Evolutionary conservation across 257 asterid genomes (phyloP), one percentile per base, ranked within the genome.

Genomic region (Petunia secreta): DNA sequence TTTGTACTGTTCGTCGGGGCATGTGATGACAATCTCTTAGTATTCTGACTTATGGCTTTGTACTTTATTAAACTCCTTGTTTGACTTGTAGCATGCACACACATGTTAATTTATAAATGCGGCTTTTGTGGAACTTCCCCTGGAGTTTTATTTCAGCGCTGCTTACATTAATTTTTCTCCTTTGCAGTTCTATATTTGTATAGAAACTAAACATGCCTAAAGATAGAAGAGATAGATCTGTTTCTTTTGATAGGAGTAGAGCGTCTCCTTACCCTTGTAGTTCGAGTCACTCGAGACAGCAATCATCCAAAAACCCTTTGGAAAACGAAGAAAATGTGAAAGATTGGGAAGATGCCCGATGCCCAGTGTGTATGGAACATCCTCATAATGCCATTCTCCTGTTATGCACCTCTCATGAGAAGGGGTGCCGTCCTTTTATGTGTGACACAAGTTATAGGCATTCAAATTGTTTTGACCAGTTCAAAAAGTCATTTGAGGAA

Each of bases 381-480:
- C 98, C 98, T 2, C 98, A 94, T 87, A 94, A 94, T 65, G 98
- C 96, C 14, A 75, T 94, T 75, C 89, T 94, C 79, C 98, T 94
- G n/a, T 5, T 91, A 68, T 94, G 98, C 80, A 80, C 97, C 14
- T 91, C 98, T 4, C 98, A 94, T 53, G 96, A 92, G 10, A 91
- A 92, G 71, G 98, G 97, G 6, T 91, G 98, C 74, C 97, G 92
- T 36, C 96, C 98, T 74, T 94, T 84, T 84, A 92, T 94, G 97
- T 92, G 98, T 79, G 98, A 94, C 88, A 94, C 98, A n/a, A 94
- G 98, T 83, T 90, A 92, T 77, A 91, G 98, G 59, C 98, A 94
- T 82, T 94, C 98, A 4, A 94, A 94, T 82, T 94, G 98, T 78
- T 92, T 92, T 76, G 98, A 92, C 84, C 97, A 91, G 84, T 94